phyloP scores from a whole-genome alignment of 2,329 filamentous ascomycete species.

The Nemania diffusa region DNA sequence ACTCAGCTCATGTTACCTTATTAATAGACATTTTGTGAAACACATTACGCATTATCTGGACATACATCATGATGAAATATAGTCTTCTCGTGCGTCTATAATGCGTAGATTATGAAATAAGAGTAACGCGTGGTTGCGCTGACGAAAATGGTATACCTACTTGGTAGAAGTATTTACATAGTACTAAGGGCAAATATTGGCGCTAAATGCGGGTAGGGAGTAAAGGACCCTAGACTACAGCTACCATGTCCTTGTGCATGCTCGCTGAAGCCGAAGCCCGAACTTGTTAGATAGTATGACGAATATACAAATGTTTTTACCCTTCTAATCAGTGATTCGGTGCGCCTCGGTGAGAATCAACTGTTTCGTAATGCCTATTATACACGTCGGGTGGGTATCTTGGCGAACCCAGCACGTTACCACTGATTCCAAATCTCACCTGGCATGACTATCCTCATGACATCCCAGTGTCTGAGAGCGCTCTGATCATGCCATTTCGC shows the following conservation, averaged over 20 bases:
- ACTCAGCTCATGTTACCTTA: not conserved
- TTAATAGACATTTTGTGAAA: not conserved
- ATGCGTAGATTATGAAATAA: not conserved
- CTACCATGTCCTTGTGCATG: not conserved
- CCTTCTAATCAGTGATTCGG: not conserved
- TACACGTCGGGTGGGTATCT: not conserved
- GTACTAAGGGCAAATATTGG: not conserved
- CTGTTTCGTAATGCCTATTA: not conserved
- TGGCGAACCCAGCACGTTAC: conserved; percentile 58
- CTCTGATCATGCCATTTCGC: conserved; percentile 78
- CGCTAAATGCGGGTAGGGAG: not conserved
- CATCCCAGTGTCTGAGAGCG: conserved; percentile 86
- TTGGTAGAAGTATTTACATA: too few relatives aligned
- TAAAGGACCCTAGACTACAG: not conserved
- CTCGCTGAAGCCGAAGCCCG: not conserved
- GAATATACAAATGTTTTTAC: not conserved
- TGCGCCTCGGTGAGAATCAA: not conserved
- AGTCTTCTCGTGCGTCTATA: not conserved
- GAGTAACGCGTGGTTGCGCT: not conserved
- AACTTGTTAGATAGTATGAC: not conserved
- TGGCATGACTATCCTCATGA: conserved; percentile 89
- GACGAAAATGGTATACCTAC: not conserved
- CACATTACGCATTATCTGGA: too few relatives aligned
- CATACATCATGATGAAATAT: too few relatives aligned
- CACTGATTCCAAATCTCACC: conserved; percentile 85